Base-by-base conservation (phyloP, 441 rosid species). In the Dalechampia spathulata region DNA sequence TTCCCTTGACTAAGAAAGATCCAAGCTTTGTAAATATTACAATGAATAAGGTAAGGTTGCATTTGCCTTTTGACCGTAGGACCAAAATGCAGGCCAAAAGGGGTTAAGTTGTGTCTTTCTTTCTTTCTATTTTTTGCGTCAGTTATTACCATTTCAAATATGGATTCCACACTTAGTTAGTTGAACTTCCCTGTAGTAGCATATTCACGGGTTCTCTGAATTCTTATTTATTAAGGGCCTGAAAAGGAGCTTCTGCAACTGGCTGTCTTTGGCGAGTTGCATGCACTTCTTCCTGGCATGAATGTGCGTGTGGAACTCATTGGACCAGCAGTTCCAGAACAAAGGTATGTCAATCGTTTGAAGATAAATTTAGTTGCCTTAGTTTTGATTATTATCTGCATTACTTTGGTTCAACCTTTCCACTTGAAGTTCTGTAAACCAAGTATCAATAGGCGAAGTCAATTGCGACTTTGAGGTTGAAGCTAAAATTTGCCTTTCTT, bases 161-260 rank as follows among this genome's bases (percentile, higher is more conserved):
- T 52, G 57, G 57, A 39, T 30, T 22, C 21, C 16, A 22, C 7
- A 39, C 51, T 27, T 49, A 28, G 7, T 40, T 26, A 30, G 6
- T 5, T 23, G 5, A 13, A 19, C 28, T 7, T 26, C 19, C 49
- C 49, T 19, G 23, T 17, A 38, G 22, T 13, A 38, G 38, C 39
- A 17, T 54, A 3, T 46, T 28, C 44, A 8, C 8, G 8, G 34
- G 10, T 57, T 19, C 23, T 17, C 49, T 55, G 4, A 2, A 50
- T 15, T 40, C 9, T 41, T 19, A 49, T 61, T 68, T 32, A 63
- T 49, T 57, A 66, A 92, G 98, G 99, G 58, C 97, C 95, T 58
- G 96, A 89, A 72, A 89, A 79, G 55, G 97, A 92, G 76, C 88
- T 92, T 69, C 73, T 76, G 20, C 96, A 89, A 56, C 79, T 92